Percentiles rank a stretch among this genome's conserved stretches.
Evolutionary conservation across 139 green algal species (phyloP).

Genomic region (Micromonas commoda): DNA sequence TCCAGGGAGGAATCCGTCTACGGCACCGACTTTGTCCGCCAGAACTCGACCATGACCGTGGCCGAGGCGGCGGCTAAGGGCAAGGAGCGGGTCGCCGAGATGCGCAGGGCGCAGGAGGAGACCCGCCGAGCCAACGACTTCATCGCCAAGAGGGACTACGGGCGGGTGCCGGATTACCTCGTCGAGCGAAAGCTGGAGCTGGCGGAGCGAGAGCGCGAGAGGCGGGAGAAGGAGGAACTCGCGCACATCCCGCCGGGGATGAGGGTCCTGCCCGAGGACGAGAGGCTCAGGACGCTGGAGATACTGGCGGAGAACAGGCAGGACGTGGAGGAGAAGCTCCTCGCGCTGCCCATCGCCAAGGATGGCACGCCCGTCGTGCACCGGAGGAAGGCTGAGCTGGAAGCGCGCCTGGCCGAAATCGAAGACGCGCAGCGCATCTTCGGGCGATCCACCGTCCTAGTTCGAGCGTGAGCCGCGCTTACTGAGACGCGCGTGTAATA

Average conservation of each 20-base stretch:
- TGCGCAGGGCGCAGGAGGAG: no score
- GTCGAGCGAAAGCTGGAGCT: conserved; percentile 21
- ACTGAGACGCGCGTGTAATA: no score
- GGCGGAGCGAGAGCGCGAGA: neutral
- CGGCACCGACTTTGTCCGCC: no score
- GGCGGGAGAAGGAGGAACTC: neutral
- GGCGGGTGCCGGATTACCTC: conserved; percentile 19
- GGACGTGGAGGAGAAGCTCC: conserved; percentile 12
- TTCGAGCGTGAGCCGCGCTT: no score
- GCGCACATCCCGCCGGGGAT: conserved; percentile 18
- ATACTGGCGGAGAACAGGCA: conserved; percentile 11
- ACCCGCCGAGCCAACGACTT: no score
- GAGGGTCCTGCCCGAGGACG: conserved; percentile 26
- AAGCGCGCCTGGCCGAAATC: conserved; percentile 24
- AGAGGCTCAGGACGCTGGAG: conserved; percentile 22
- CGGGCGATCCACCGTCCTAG: conserved; percentile 10
- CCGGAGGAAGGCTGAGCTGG: conserved; percentile 13
- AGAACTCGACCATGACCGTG: no score
- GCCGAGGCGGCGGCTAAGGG: no score
- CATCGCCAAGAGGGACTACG: no score
- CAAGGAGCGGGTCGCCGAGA: no score
- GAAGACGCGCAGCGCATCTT: conserved; percentile 27
- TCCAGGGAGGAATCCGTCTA: no score
- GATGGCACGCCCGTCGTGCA: conserved; percentile 21
- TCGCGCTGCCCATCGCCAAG: conserved; percentile 20